Conservation (phyloP, 441 rosid species). For the Cnidoscolus chayamansa region DNA sequence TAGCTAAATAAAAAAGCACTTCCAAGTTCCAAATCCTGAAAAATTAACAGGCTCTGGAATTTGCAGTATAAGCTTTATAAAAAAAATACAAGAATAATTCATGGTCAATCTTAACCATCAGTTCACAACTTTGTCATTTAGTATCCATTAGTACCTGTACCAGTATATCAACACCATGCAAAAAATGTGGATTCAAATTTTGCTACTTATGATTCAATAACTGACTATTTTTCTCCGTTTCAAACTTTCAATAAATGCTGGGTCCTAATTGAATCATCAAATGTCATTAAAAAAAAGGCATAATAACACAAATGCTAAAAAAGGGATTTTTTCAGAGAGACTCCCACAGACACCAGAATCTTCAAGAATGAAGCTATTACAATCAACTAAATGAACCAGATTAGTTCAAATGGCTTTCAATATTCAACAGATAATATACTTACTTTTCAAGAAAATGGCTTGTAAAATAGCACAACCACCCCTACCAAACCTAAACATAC, state of each 20-base stretch:
- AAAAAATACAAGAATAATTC: constrained; percentile 7
- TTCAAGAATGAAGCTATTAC: too few relatives aligned
- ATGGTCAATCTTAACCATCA: not conserved
- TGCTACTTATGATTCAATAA: not conserved
- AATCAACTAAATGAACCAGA: not conserved
- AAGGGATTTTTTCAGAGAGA: too few relatives aligned
- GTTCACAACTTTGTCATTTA: too few relatives aligned
- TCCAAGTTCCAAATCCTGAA: not conserved
- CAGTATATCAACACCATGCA: not conserved
- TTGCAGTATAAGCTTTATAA: not conserved
- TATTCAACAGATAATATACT: not conserved
- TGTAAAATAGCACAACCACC: not conserved
- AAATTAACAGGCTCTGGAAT: not conserved
- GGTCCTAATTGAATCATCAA: not conserved
- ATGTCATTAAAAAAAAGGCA: not conserved
- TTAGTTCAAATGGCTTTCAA: not conserved
- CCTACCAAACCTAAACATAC: not conserved
- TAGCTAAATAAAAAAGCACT: not conserved
- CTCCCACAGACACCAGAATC: too few relatives aligned
- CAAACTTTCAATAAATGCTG: not conserved
- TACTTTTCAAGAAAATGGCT: not conserved
- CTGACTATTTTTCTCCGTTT: not conserved
- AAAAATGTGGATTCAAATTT: not conserved
- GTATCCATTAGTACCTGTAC: not conserved
- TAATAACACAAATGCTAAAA: too few relatives aligned